Conservation (phyloP, 179 eudicot species). For the Dionaea muscipula region DNA sequence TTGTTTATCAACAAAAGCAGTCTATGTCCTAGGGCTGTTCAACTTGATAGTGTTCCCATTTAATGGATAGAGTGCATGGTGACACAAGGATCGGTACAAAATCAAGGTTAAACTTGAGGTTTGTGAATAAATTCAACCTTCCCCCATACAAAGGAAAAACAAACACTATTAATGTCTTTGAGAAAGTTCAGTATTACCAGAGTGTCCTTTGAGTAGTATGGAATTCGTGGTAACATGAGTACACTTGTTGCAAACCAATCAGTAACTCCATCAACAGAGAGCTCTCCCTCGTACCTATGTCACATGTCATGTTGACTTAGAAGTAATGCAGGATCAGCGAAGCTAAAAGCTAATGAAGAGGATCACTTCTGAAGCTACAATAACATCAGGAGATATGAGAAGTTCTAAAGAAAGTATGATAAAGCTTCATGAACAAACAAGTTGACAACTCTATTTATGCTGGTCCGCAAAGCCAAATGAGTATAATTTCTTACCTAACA, state of each 20-base stretch:
- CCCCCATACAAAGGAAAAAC: background rate
- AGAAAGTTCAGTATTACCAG: constrained; percentile 33
- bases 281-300: constrained; percentile 73
- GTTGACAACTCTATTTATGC: background rate
- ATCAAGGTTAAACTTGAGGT: too few relatives aligned
- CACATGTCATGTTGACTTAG: background rate
- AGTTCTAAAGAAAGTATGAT: background rate
- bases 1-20: too few relatives aligned
- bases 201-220: constrained; percentile 70
- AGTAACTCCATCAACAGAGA: constrained; percentile 77
- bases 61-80: too few relatives aligned
- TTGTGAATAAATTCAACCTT: too few relatives aligned
- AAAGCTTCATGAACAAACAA: background rate
- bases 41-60: too few relatives aligned
- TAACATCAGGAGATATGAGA: too few relatives aligned
- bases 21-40: too few relatives aligned
- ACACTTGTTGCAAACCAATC: constrained; percentile 73
- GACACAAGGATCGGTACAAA: too few relatives aligned
- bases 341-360: background rate
- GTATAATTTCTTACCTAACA: constrained; percentile 39
- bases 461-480: background rate
- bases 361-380: background rate
- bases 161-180: background rate
- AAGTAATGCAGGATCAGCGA: background rate
- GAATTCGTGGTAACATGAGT: constrained; percentile 68